Percentiles rank a stretch among this genome's conserved stretches.
Evolutionary conservation across 192 early-diverging fungal genomes (phyloP).

Genomic region (Funneliformis geosporum): DNA sequence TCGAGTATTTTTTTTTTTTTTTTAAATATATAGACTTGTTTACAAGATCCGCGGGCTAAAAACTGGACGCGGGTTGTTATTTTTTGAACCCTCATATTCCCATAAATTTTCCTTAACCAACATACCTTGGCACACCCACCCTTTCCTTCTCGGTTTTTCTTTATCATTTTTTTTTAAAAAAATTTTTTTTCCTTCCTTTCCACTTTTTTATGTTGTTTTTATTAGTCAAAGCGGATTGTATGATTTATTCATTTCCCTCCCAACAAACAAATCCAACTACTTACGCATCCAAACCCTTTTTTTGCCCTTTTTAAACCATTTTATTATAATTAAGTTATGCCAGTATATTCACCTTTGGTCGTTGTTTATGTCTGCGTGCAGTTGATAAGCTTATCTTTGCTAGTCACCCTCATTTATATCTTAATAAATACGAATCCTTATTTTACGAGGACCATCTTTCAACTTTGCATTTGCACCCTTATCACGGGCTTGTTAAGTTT

Average conservation of each 20-base stretch:
- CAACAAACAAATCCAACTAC: neutral
- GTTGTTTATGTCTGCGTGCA: neutral
- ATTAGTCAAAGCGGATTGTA: neutral
- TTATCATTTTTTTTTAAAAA: no score
- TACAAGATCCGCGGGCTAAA: no score
- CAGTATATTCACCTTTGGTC: neutral
- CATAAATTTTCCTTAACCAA: neutral
- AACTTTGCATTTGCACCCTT: constrained; percentile 7
- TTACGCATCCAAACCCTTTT: neutral
- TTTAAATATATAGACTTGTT: no score
- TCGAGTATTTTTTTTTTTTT: no score
- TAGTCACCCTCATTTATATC: neutral
- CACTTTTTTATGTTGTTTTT: neutral
- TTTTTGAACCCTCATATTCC: neutral
- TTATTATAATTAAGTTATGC: neutral
- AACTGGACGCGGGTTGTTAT: neutral
- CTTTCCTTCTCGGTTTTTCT: neutral
- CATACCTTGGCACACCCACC: neutral
- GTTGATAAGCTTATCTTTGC: neutral
- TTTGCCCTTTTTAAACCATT: neutral
- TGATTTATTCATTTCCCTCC: neutral
- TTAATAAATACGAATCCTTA: neutral
- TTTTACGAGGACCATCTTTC: constrained; percentile 1
- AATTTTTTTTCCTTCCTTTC: neutral
- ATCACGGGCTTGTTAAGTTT: neutral